Evolutionary conservation across 148 eudicot species (phyloP).

Genomic region (Diospyros kaki): DNA sequence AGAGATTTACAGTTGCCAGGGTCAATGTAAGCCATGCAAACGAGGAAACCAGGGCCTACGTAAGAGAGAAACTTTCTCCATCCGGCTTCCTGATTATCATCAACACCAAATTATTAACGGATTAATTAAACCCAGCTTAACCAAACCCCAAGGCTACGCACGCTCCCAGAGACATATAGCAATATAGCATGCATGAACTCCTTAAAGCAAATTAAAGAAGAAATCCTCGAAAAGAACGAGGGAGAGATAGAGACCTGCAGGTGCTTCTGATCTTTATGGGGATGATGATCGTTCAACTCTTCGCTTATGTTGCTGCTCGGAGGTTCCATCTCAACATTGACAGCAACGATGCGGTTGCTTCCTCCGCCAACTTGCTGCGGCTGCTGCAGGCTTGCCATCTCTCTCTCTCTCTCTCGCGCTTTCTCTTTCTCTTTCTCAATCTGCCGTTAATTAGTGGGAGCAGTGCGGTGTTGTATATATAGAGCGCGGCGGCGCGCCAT

Average conservation of each 20-base stretch:
- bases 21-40: conserved; percentile 73
- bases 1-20: conserved; percentile 68
- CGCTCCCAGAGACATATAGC: neutral
- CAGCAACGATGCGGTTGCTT: conserved; percentile 27
- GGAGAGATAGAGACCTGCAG: conserved; percentile 3
- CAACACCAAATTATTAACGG: too few relatives aligned
- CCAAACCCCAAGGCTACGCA: too few relatives aligned
- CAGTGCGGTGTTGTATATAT: too few relatives aligned
- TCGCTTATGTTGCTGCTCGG: neutral
- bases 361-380: conserved; percentile 15
- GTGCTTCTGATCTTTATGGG: conserved; percentile 19
- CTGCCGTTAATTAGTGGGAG: too few relatives aligned
- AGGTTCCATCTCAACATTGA: conserved; percentile 17
- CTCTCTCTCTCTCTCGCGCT: neutral
- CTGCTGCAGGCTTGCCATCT: conserved; percentile 26
- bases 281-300: conserved; percentile 13
- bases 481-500: too few relatives aligned
- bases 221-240: neutral
- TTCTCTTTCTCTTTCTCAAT: too few relatives aligned
- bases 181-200: neutral
- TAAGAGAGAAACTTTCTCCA: conserved; percentile 61
- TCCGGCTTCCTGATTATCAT: conserved; percentile 36
- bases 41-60: conserved; percentile 86
- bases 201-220: neutral
- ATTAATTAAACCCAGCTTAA: too few relatives aligned